These are phyloP conservation scores for Botrytis sinoallii DNA, from an alignment of 2,329 filamentous ascomycete genomes.

Conservation along the genomic window DNA sequence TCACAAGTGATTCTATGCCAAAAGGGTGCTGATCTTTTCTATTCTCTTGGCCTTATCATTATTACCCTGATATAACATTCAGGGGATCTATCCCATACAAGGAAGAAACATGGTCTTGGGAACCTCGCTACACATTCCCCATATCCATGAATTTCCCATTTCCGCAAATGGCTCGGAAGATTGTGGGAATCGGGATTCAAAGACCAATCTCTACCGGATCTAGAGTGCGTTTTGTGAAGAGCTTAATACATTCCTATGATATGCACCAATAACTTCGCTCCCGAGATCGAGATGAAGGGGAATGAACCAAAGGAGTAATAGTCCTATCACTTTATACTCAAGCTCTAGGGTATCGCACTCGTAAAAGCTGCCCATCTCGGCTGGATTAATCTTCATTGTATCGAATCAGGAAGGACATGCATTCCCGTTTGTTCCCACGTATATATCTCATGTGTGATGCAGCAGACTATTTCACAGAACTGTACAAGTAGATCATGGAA, in stretches of 20 bases:
- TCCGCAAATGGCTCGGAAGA: neutral
- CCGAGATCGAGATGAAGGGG: neutral
- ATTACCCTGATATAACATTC: neutral
- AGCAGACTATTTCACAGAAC: neutral
- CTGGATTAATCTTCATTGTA: neutral
- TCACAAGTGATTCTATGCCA: too few species aligned
- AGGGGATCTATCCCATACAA: neutral
- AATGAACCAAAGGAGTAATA: neutral
- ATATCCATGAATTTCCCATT: neutral
- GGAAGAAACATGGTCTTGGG: neutral
- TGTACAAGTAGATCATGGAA: neutral
- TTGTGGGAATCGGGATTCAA: neutral
- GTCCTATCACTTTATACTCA: neutral
- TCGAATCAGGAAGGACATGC: neutral
- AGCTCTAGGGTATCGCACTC: neutral
- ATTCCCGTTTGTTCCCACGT: neutral
- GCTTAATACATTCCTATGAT: neutral
- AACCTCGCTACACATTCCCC: neutral
- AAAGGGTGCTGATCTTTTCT: too few species aligned
- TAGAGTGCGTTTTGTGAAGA: neutral
- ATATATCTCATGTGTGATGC: neutral
- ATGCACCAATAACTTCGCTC: neutral
- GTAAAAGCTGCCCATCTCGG: neutral
- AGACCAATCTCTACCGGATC: neutral
- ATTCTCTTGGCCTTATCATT: too few species aligned